phyloP scores from a whole-genome alignment of 2,329 filamentous ascomycete species.

The Nemania sp. region DNA sequence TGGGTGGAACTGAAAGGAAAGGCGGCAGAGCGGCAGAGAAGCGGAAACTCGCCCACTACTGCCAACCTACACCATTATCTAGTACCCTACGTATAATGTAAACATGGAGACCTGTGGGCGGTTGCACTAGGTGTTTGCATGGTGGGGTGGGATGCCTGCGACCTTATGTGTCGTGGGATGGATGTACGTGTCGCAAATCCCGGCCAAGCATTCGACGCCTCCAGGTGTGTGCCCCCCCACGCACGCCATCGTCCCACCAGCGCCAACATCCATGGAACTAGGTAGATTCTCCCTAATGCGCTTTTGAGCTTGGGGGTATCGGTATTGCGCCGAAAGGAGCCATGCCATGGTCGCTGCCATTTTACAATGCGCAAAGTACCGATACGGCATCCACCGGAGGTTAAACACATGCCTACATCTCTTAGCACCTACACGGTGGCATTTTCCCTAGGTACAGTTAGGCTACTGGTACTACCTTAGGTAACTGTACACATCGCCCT shows the following conservation, averaged over 20 bases:
- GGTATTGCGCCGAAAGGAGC: conserved; percentile 18
- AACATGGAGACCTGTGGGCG: conserved; percentile 4
- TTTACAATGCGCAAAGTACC: conserved; percentile 7
- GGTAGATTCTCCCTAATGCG: too few species aligned
- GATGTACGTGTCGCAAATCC: conserved; percentile 21
- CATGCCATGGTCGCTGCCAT: conserved; percentile 17
- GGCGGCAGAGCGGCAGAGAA: background rate
- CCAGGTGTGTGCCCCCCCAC: conserved; percentile 20
- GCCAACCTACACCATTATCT: too few species aligned
- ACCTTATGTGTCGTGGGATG: background rate
- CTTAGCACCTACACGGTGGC: too few species aligned
- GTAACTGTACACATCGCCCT: too few species aligned
- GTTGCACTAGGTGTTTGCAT: conserved; percentile 9
- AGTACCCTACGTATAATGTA: conserved; percentile 8
- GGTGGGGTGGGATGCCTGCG: conserved; percentile 18
- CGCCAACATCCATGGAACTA: too few species aligned
- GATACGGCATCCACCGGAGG: too few species aligned
- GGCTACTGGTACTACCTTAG: background rate
- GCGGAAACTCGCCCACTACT: conserved; percentile 7
- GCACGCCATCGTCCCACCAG: conserved; percentile 23
- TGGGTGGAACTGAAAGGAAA: too few species aligned
- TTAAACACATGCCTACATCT: too few species aligned
- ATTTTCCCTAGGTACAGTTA: too few species aligned
- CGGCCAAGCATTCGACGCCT: conserved; percentile 16
- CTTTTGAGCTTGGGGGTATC: conserved; percentile 15